Evolutionary conservation across 352 stramenopile species (phyloP), one percentile per base, ranked within the genome.

Genomic region (Pythium guiyangense): DNA sequence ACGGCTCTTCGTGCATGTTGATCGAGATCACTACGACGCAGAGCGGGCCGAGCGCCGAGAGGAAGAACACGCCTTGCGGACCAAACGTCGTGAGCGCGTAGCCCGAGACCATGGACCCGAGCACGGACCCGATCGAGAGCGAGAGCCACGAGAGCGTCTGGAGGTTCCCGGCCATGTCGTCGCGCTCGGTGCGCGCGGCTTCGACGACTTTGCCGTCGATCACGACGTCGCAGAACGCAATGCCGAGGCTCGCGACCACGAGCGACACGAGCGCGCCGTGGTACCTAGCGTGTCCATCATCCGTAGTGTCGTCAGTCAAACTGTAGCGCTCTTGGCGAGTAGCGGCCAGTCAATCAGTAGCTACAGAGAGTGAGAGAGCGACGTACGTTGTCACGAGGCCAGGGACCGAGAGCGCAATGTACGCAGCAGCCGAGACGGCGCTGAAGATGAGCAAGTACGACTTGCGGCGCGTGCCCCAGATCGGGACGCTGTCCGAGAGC

Each of bases 191-290:
- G 47, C 82, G 77, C 25, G 82, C 76, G 0, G 76, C 77, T 59
- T 92, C 82, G 4, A 90, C 82, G 31, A 92, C 78, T 54, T 87
- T 86, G 34, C 77, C 82, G 55, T 92, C 79, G 55, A 92, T 90
- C 18, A 92, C 80, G 40, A 92, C 82, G 58, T 92, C 82, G 35
- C 78, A 89, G 63, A 92, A 90, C 20, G 82, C 82, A 51, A 89
- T 89, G 12, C 79, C 79, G 22, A 92, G 66, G 69, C 79, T 90
- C n/a, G 77, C 75, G n/a, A 90, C 57, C 39, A 92, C 77, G 18
- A 92, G 76, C 22, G 74, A 63, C 49, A 80, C 63, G 1, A 88
- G 58, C 8, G 79, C 82, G 18, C 67, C 57, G 44, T 87, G 53
- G 48, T 81, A 81, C n/a, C 66, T 76, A 45, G 31, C 22, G 22